These are phyloP conservation scores for Polysphondylium violaceum DNA, from an alignment of 78 protist genomes.

Conservation along the genomic window DNA sequence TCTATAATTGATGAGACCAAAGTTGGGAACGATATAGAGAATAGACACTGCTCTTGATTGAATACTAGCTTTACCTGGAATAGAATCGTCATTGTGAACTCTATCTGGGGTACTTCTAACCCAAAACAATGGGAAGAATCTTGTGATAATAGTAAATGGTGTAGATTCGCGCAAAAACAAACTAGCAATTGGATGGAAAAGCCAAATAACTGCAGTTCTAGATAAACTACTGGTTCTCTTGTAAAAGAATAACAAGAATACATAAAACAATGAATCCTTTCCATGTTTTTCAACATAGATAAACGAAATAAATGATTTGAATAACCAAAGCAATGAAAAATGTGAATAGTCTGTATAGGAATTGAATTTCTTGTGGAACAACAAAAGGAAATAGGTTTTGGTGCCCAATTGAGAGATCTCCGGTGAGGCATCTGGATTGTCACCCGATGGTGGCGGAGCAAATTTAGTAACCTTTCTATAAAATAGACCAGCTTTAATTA, in stretches of 20 bases:
- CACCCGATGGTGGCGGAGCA: not conserved
- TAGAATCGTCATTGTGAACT: not conserved
- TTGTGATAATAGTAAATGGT: not conserved
- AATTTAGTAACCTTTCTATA: too few species aligned
- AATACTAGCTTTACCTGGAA: not conserved
- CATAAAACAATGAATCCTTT: not conserved
- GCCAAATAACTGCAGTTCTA: slow-evolving; percentile 31
- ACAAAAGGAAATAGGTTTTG: slow-evolving; percentile 11
- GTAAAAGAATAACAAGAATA: slow-evolving; percentile 5
- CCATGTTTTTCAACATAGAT: slow-evolving; percentile 21
- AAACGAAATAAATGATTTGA: slow-evolving; percentile 43
- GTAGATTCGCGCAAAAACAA: slow-evolving; percentile 34
- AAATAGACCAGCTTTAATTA: slow-evolving; percentile 2
- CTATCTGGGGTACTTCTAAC: not conserved
- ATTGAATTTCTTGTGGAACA: slow-evolving; percentile 27
- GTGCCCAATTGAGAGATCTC: not conserved
- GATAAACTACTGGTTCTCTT: not conserved
- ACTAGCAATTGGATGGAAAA: slow-evolving; percentile 57
- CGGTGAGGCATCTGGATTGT: not conserved
- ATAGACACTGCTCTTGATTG: slow-evolving; percentile 18
- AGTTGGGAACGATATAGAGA: slow-evolving; percentile 31
- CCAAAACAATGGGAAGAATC: slow-evolving; percentile 62
- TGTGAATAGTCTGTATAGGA: slow-evolving; percentile 9
- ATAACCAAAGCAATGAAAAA: slow-evolving; percentile 33
- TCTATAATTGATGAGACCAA: slow-evolving; percentile 15